Evolutionary conservation across 805 yeast genomes (phyloP).

Genomic region (Kuraishia hungarica): DNA sequence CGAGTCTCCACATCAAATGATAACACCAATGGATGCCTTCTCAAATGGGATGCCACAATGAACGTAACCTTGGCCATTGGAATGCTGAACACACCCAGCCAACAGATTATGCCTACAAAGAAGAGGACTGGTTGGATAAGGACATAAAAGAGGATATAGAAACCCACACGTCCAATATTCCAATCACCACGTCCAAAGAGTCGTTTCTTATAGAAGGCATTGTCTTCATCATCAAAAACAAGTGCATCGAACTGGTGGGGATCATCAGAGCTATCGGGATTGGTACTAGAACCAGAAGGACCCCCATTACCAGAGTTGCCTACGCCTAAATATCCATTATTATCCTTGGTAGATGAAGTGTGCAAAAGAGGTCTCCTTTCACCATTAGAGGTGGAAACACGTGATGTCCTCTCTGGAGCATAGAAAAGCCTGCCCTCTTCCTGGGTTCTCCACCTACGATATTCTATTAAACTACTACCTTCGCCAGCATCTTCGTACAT

Average conservation of each 20-base stretch:
- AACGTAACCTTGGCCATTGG: conserved; percentile 84
- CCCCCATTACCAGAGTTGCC: background rate
- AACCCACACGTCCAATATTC: conserved; percentile 75
- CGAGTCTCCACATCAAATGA: conserved; percentile 55
- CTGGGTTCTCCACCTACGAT: conserved; percentile 80
- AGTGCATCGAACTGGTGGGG: background rate
- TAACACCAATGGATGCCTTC: conserved; percentile 88
- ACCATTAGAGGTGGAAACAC: background rate
- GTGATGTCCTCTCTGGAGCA: conserved; percentile 40
- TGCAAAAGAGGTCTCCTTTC: background rate
- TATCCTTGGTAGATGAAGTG: background rate
- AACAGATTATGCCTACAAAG: conserved; percentile 49
- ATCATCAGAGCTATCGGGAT: background rate
- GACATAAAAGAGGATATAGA: conserved; percentile 62
- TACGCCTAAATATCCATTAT: background rate
- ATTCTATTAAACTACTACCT: conserved; percentile 79
- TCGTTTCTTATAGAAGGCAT: conserved; percentile 28
- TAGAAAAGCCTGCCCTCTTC: conserved; percentile 74
- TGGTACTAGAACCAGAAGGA: background rate
- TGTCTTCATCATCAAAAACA: conserved; percentile 16
- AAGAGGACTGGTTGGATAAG: conserved; percentile 60
- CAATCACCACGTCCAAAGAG: conserved; percentile 89
- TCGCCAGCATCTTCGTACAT: conserved; percentile 81
- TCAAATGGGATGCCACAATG: conserved; percentile 64
- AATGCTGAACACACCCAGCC: conserved; percentile 82